These are phyloP conservation scores for Macadamia integrifolia DNA, from an alignment of 164 flowering plant genomes.

Conservation along the genomic window DNA sequence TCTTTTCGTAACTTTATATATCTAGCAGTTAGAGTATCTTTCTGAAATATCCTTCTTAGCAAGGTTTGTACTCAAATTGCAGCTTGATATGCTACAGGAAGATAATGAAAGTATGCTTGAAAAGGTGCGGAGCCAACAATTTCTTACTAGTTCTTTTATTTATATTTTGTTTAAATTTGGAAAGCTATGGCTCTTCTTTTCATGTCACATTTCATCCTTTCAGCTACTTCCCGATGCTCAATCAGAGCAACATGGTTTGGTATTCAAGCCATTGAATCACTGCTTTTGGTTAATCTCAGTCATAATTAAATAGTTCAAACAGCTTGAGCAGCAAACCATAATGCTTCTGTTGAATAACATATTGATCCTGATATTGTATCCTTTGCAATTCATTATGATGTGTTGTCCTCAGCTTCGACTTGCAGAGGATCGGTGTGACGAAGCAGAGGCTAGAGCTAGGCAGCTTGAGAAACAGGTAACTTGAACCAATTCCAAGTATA, in stretches of 20 bases:
- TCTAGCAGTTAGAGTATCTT: background rate
- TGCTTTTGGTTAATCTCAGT: background rate
- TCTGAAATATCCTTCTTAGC: background rate
- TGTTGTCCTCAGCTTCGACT: conserved; percentile 61
- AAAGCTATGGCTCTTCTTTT: background rate
- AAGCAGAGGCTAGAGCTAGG: conserved; percentile 73
- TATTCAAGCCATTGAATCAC: background rate
- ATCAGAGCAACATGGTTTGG: background rate
- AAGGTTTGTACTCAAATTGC: conserved; percentile 25
- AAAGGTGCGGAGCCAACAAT: conserved; percentile 44
- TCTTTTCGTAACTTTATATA: too few species aligned
- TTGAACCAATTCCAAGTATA: background rate
- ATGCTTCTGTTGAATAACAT: background rate
- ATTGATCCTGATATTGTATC: background rate
- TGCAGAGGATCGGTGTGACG: conserved; percentile 79
- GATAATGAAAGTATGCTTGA: conserved; percentile 78
- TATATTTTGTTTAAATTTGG: background rate
- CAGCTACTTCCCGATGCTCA: background rate
- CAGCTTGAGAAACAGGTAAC: conserved; percentile 81
- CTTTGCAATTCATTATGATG: background rate
- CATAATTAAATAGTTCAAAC: background rate
- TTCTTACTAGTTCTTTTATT: background rate
- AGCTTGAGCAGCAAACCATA: conserved; percentile 7
- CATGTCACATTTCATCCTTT: background rate
- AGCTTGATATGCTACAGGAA: conserved; percentile 91